These are phyloP conservation scores for Phytophthora foliorum DNA, from an alignment of 352 stramenopile species.

Conservation along the genomic window DNA sequence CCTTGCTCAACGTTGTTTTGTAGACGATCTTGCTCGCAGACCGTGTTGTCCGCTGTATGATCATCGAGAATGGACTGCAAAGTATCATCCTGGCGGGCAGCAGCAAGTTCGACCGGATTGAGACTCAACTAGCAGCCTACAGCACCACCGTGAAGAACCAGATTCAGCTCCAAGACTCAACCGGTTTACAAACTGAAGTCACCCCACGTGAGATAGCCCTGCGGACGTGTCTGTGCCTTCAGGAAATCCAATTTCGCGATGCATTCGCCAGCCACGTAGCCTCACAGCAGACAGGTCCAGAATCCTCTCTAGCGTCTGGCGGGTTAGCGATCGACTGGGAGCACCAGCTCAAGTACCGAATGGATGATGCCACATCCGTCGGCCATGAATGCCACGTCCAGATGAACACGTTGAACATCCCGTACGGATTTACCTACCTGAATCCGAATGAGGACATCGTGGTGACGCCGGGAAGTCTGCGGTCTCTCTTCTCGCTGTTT, in stretches of 20 bases:
- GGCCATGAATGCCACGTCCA: slow-evolving; percentile 74
- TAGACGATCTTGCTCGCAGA: slow-evolving; percentile 63
- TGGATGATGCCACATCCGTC: slow-evolving; percentile 68
- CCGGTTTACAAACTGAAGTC: not conserved
- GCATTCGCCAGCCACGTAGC: slow-evolving; percentile 37
- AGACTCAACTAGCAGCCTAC: slow-evolving; percentile 10
- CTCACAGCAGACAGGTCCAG: slow-evolving; percentile 6
- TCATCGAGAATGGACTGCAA: slow-evolving; percentile 44
- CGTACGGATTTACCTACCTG: slow-evolving; percentile 78
- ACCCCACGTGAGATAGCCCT: slow-evolving; percentile 30
- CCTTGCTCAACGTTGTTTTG: not conserved
- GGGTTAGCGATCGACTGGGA: slow-evolving; percentile 49
- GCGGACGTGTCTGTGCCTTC: slow-evolving; percentile 43
- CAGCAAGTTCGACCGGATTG: slow-evolving; percentile 11
- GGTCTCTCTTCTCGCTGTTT: slow-evolving; percentile 64
- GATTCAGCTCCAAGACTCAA: not conserved
- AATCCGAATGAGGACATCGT: slow-evolving; percentile 40
- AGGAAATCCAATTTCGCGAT: slow-evolving; percentile 70
- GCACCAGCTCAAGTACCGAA: slow-evolving; percentile 67
- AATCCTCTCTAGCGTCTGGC: not conserved
- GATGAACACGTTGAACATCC: slow-evolving; percentile 53
- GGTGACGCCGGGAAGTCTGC: slow-evolving; percentile 56
- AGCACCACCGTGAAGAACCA: slow-evolving; percentile 9
- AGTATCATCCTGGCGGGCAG: not conserved
- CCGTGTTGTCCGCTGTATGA: slow-evolving; percentile 48